phyloP scores from a whole-genome alignment of 148 eudicot species.

The Rhododendron ovatum region DNA sequence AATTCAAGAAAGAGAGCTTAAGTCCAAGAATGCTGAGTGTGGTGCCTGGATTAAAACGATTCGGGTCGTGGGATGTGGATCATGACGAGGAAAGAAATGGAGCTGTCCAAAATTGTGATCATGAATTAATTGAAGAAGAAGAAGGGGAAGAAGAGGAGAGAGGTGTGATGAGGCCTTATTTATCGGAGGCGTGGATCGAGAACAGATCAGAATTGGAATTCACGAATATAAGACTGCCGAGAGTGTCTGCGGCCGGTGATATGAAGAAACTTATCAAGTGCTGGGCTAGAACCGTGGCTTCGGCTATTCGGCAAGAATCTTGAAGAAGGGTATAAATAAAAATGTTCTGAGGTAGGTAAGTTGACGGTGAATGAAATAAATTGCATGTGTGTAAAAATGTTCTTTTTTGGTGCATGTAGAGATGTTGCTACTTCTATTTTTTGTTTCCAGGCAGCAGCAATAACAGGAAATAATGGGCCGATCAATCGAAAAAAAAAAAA shows the following conservation, averaged over 20 bases:
- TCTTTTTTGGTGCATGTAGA: too few species aligned
- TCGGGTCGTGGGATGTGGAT: conserved; percentile 5
- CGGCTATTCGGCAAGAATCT: conserved; percentile 27
- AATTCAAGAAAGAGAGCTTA: conserved; percentile 33
- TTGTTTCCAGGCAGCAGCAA: neutral
- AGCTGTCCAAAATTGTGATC: neutral
- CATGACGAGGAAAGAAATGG: neutral
- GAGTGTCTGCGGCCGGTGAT: conserved; percentile 35
- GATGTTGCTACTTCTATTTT: neutral
- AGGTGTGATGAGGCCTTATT: conserved; percentile 39
- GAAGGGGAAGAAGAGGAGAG: conserved; percentile 4
- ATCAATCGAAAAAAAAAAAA: too few species aligned
- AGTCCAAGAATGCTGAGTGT: conserved; percentile 43
- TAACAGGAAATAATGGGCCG: neutral
- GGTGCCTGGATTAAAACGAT: conserved; percentile 56
- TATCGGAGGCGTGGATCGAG: conserved; percentile 62
- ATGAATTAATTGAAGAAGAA: neutral
- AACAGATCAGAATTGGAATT: conserved; percentile 36
- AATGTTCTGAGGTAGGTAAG: neutral
- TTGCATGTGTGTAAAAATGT: too few species aligned
- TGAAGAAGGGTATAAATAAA: neutral
- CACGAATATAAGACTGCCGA: conserved; percentile 34
- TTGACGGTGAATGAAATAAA: neutral
- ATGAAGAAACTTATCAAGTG: conserved; percentile 55
- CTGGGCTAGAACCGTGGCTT: conserved; percentile 68